Evolutionary conservation across 495 filamentous ascomycete genomes (phyloP), one percentile per base, ranked within the genome.

Genomic region (Paragyromitra xinjiangensis): DNA sequence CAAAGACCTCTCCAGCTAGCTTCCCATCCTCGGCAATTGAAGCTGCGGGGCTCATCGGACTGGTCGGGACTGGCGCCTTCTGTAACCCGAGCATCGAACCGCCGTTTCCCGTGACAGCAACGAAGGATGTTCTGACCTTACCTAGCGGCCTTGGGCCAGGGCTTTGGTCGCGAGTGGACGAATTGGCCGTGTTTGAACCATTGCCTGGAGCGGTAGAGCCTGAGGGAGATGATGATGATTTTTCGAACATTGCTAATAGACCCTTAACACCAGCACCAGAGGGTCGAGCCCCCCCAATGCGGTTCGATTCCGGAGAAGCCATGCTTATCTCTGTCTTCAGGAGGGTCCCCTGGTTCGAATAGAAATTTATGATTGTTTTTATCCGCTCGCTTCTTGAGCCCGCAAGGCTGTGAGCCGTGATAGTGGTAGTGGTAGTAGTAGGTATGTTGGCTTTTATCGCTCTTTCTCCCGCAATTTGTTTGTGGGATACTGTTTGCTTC

Each of bases 181-280:
- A 56, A 45, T 58, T 65, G 62, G 69, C 34, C 2, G 74, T 42
- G 39, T 50, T 59, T 37, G 61, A 22, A 29, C 48, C 53, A 44
- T 62, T 80, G 19, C 51, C 40, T 34, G 71, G 44, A 39, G 78
- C 70, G 16, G 71, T 34, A 40, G 78, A 56, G 34, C 72, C 44
- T 12, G 78, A 73, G 11, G 75, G 56, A 59, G 76, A 63, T 11
- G 73, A 73, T 14, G 67, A 62, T 4, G 81, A 77, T 48, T 82
- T 78, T 73, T 82, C 81, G 44, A 82, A 82, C 81, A 82, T 82
- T 51, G 81, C 81, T 6, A 77, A 81, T 3, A 82, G 66, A 58
- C 77, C 77, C 42, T 80, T 82, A 26, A 82, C 81, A 29, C 81
- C 80, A 14, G 70, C 56, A 40, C 80, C 80, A 39, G 78, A 59